Conservation (phyloP, 169 alveolate genomes). For the Cryptosporidium meleagridis region DNA sequence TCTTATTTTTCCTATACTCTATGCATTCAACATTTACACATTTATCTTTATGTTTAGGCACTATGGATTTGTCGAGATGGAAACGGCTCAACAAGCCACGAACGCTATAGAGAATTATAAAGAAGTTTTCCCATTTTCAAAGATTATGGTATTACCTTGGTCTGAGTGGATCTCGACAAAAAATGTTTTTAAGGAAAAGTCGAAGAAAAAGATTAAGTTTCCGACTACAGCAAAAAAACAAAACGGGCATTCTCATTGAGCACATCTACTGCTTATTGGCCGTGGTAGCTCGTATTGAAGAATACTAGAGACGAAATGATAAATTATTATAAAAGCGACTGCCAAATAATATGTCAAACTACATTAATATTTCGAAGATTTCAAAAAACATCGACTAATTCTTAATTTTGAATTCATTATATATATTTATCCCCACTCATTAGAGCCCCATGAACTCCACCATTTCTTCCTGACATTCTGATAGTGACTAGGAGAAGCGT, state of each 20-base stretch:
- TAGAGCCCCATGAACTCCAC: slow-evolving; percentile 75
- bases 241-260: no score
- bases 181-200: not conserved
- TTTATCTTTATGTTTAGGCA: not conserved
- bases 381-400: slow-evolving; percentile 8
- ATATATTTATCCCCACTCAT: slow-evolving; percentile 72
- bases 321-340: not conserved
- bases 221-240: no score
- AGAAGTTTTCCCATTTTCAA: slow-evolving; percentile 36
- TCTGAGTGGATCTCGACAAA: slow-evolving; percentile 45
- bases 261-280: not conserved
- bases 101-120: slow-evolving; percentile 38
- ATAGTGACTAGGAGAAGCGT: slow-evolving; percentile 74
- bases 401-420: not conserved
- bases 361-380: slow-evolving; percentile 2
- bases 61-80: slow-evolving; percentile 73
- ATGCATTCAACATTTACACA: not conserved
- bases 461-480: slow-evolving; percentile 71
- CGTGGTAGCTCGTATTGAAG: not conserved
- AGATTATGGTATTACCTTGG: slow-evolving; percentile 49
- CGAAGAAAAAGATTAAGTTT: slow-evolving; percentile 4
- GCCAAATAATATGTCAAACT: not conserved
- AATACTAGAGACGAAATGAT: not conserved
- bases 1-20: not conserved
- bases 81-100: slow-evolving; percentile 55